These are phyloP conservation scores for Kuraishia piskuri DNA, from an alignment of 805 yeast genomes.

Conservation along the genomic window DNA sequence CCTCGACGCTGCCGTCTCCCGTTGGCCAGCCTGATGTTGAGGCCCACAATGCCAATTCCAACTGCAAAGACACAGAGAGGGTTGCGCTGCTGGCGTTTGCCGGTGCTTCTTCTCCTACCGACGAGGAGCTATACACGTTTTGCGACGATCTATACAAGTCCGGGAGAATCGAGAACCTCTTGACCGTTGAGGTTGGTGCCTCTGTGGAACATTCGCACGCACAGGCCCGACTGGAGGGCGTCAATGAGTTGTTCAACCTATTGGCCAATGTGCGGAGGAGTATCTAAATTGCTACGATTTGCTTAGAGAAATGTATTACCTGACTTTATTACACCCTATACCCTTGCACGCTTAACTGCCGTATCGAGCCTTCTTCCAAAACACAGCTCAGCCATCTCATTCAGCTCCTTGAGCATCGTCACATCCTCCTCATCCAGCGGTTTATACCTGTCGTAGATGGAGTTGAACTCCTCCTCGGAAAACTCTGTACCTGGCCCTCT, in stretches of 20 bases:
- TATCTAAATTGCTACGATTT: not conserved
- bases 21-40: constrained; percentile 11
- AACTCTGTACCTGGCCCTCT: constrained; percentile 27
- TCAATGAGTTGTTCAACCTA: constrained; percentile 56
- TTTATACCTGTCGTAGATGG: constrained; percentile 45
- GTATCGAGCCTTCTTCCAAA: constrained; percentile 19
- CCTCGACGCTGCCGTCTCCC: constrained; percentile 12
- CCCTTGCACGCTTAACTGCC: not conserved
- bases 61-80: not conserved
- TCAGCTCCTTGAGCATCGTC: constrained; percentile 44
- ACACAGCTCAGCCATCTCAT: constrained; percentile 43
- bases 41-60: constrained; percentile 1
- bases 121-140: constrained; percentile 56
- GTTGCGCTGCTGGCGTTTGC: constrained; percentile 43
- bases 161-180: constrained; percentile 32
- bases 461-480: constrained; percentile 27
- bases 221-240: constrained; percentile 54
- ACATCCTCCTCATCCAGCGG: constrained; percentile 37
- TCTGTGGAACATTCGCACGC: constrained; percentile 42
- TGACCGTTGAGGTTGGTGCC: constrained; percentile 52
- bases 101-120: constrained; percentile 62
- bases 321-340: not conserved
- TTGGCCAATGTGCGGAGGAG: constrained; percentile 22
- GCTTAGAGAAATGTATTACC: not conserved
- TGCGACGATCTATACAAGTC: constrained; percentile 33